A percentile compares a stretch with the other conserved stretches of the same genome.
phyloP scores from a whole-genome alignment of 2,329 filamentous ascomycete genomes.

The Monosporascus cannonballus region DNA sequence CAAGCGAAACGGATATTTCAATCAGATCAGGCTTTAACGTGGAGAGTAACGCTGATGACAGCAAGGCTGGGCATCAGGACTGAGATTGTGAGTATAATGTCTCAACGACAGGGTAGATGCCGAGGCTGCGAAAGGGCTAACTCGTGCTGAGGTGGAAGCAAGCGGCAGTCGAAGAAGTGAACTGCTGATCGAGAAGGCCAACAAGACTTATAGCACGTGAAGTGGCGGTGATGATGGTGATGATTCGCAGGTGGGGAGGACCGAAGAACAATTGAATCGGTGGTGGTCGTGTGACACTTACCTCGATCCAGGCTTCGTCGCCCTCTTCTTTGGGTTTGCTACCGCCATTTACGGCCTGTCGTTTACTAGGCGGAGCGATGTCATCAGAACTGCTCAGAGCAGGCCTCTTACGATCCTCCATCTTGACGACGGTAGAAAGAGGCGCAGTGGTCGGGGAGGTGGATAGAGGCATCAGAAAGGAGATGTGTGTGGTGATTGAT shows the following conservation, averaged over 20 bases:
- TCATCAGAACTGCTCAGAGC: constrained; percentile 76
- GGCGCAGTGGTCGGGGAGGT: constrained; percentile 63
- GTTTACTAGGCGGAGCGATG: constrained; percentile 82
- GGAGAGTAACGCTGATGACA: constrained; percentile 20
- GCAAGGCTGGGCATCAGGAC: constrained; percentile 25
- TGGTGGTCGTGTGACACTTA: constrained; percentile 40
- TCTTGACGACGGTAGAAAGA: constrained; percentile 82
- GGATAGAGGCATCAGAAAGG: constrained; percentile 82
- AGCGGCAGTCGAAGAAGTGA: background rate
- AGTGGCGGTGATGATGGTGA: background rate
- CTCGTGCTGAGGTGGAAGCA: constrained; percentile 5
- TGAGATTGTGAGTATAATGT: constrained; percentile 28
- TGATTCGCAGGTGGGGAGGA: background rate
- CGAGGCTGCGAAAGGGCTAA: constrained; percentile 11
- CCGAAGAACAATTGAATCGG: constrained; percentile 2
- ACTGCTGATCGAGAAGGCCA: background rate
- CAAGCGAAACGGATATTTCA: constrained; percentile 14
- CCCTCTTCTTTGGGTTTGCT: constrained; percentile 50
- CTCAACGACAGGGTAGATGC: constrained; percentile 14
- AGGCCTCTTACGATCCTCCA: constrained; percentile 99
- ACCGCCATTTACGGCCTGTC: constrained; percentile 80
- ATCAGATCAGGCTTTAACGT: constrained; percentile 8
- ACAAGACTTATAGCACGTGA: background rate
- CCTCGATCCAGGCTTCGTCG: constrained; percentile 58
- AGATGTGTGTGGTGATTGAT: constrained; percentile 39